phyloP scores from a whole-genome alignment of 2,329 filamentous ascomycete genomes.

The Cryphonectria japonica region DNA sequence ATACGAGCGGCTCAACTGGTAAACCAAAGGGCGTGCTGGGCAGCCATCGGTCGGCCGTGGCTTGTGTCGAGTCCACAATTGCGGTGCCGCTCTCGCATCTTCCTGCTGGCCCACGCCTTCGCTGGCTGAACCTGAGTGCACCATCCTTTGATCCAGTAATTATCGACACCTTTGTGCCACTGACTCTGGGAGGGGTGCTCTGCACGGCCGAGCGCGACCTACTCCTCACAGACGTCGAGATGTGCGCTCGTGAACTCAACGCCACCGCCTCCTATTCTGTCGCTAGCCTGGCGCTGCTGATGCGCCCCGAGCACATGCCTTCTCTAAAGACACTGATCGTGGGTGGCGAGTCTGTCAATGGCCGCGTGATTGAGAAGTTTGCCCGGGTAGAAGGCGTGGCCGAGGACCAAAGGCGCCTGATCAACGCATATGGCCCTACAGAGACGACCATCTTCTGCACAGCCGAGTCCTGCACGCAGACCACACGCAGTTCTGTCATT shows the following conservation, averaged over 20 bases:
- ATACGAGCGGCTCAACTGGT: no score
- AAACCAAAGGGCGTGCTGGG: no score
- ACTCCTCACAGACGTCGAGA: background rate
- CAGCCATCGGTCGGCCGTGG: no score
- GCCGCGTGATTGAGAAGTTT: constrained; percentile 39
- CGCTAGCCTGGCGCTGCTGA: constrained; percentile 2
- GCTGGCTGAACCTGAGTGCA: background rate
- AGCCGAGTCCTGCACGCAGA: no score
- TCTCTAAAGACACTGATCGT: constrained; percentile 37
- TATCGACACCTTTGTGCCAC: background rate
- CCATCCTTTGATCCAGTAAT: background rate
- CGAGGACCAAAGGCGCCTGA: background rate
- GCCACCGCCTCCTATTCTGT: constrained; percentile 3
- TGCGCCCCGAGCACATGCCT: background rate
- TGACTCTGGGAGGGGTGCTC: background rate
- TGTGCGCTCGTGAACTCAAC: background rate
- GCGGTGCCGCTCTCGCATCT: background rate
- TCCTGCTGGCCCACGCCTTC: constrained; percentile 1
- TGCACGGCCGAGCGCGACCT: background rate
- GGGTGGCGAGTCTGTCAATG: constrained; percentile 40
- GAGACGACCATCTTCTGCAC: constrained; percentile 9
- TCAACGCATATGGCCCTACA: constrained; percentile 8
- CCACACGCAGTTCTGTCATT: no score
- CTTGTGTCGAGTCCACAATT: no score
- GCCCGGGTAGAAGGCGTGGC: constrained; percentile 15